Conservation (phyloP, 2,329 filamentous ascomycete species). For the Fusarium ambrosium region DNA sequence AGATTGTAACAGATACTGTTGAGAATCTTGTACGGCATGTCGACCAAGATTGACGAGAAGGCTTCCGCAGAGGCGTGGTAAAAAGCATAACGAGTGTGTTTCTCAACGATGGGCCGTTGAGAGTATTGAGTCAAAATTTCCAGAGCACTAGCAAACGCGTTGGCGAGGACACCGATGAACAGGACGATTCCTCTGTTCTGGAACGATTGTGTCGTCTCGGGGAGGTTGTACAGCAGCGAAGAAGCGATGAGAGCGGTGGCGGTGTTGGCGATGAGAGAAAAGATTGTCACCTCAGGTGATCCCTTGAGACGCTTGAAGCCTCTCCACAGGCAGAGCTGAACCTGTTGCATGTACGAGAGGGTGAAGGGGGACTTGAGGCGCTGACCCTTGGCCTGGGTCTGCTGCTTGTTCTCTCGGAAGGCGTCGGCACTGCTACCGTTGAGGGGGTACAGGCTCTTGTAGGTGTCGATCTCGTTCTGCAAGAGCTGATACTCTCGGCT, state of each 20-base stretch:
- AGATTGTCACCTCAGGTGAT: conserved; percentile 38
- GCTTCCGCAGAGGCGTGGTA: conserved; percentile 55
- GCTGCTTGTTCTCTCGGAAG: conserved; percentile 46
- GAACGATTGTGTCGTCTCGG: conserved; percentile 25
- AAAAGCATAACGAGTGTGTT: conserved; percentile 57
- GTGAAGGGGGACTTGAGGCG: conserved; percentile 63
- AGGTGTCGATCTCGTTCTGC: conserved; percentile 50
- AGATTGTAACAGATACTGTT: conserved; percentile 59
- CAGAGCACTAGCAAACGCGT: conserved; percentile 59
- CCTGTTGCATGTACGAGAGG: conserved; percentile 61
- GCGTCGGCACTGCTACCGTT: conserved; percentile 41
- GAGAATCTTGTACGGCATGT: conserved; percentile 59
- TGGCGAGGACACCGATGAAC: conserved; percentile 68
- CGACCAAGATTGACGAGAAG: conserved; percentile 55
- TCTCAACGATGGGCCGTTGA: conserved; percentile 56
- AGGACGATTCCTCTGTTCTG: conserved; percentile 59
- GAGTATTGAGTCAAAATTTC: conserved; percentile 57
- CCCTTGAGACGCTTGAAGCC: conserved; percentile 56
- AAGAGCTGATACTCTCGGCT: conserved; percentile 37
- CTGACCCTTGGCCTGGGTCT: conserved; percentile 51
- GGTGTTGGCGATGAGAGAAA: conserved; percentile 22
- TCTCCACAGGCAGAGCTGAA: conserved; percentile 58
- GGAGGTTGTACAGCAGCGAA: conserved; percentile 37
- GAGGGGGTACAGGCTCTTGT: conserved; percentile 46
- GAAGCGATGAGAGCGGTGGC: conserved; percentile 30